Percentiles rank a stretch among this genome's conserved stretches.
Conservation (phyloP, 2,329 filamentous ascomycete genomes). For the Aureobasidium sp. region DNA sequence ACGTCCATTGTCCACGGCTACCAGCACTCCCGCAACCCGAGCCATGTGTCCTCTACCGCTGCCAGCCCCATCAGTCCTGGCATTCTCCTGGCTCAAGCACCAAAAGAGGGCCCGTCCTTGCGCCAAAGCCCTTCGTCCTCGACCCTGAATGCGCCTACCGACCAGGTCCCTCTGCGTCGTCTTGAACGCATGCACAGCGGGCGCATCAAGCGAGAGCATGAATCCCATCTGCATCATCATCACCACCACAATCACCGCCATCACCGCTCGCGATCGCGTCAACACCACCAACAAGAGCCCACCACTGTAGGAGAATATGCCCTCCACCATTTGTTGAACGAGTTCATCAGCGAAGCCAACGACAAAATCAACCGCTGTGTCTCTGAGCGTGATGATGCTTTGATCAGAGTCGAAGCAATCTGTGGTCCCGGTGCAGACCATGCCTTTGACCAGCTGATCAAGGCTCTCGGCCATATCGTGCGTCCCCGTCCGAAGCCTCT, state of each 20-base stretch:
- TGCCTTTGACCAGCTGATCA: constrained; percentile 87
- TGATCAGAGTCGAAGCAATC: constrained; percentile 77
- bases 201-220: constrained; percentile 60
- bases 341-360: constrained; percentile 94
- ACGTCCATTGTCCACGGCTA: constrained; percentile 96
- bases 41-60: constrained; percentile 65
- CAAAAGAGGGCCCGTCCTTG: constrained; percentile 4
- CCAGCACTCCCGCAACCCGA: constrained; percentile 85
- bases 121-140: constrained; percentile 17
- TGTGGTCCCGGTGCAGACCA: constrained; percentile 85
- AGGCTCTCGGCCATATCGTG: constrained; percentile 87
- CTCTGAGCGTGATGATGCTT: constrained; percentile 66
- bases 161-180: constrained; percentile 19
- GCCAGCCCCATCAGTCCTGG: constrained; percentile 81
- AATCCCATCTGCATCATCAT: constrained; percentile 65
- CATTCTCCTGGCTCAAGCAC: constrained; percentile 52
- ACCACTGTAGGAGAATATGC: constrained; percentile 98
- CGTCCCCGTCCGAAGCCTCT: constrained; percentile 88
- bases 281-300: constrained; percentile 61
- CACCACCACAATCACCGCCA: constrained; percentile 50
- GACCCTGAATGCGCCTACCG: constrained; percentile 9
- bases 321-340: constrained; percentile 90
- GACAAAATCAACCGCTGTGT: constrained; percentile 89
- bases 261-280: constrained; percentile 61
- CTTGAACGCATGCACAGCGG: constrained; percentile 42